A percentile compares a stretch with the other conserved stretches of the same genome.
Evolutionary conservation across 2,329 filamentous ascomycete species (phyloP).

Genomic region (Rugonectria rugulosa): DNA sequence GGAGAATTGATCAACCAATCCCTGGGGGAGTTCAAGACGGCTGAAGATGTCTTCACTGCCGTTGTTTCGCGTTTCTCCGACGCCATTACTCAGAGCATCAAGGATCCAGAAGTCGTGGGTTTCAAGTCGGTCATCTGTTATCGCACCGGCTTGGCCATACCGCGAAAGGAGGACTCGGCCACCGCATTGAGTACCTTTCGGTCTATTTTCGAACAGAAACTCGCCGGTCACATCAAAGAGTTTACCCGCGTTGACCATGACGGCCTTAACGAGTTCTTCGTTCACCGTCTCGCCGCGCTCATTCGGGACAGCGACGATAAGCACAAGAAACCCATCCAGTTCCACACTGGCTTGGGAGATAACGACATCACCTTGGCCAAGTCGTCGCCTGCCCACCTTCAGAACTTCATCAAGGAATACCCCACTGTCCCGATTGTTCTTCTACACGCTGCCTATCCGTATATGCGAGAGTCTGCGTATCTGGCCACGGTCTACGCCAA

Average conservation of each 20-base stretch:
- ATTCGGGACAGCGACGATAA: conserved; percentile 56
- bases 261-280: conserved; percentile 73
- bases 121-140: conserved; percentile 90
- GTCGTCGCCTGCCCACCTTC: conserved; percentile 78
- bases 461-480: conserved; percentile 79
- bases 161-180: conserved; percentile 51
- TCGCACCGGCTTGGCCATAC: conserved; percentile 73
- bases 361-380: conserved; percentile 75
- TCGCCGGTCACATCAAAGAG: conserved; percentile 24
- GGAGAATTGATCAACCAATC: conserved; percentile 64
- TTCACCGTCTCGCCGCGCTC: conserved; percentile 68
- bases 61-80: conserved; percentile 48
- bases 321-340: conserved; percentile 76
- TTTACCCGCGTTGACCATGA: conserved; percentile 67
- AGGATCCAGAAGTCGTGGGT: conserved; percentile 73
- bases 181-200: conserved; percentile 50
- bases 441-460: conserved; percentile 83
- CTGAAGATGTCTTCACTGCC: conserved; percentile 39
- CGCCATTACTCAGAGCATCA: conserved; percentile 63
- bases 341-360: conserved; percentile 85
- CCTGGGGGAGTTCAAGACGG: conserved; percentile 42
- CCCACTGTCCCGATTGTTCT: conserved; percentile 77
- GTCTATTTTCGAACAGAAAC: conserved; percentile 42
- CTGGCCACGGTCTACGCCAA: conserved; percentile 80
- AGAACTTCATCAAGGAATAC: conserved; percentile 75